Evolutionary conservation across 495 filamentous ascomycete genomes (phyloP).

Genomic region (Rhypophila decipiens): DNA sequence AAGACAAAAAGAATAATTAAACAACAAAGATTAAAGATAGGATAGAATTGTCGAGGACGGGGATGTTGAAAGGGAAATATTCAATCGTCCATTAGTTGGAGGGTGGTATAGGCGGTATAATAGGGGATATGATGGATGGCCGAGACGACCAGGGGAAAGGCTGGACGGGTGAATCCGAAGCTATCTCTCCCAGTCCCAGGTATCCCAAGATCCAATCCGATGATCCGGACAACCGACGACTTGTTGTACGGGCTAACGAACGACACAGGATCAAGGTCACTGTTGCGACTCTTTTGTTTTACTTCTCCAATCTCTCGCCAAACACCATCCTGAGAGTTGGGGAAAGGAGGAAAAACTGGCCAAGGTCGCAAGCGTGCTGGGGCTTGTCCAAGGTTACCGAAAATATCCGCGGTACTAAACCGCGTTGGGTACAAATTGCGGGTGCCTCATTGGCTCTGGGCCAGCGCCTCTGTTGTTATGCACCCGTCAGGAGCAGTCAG

Average conservation of each 20-base stretch:
- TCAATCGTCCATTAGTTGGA: slow-evolving; percentile 10
- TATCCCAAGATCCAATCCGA: neutral
- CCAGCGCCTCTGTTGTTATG: slow-evolving; percentile 21
- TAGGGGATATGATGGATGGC: neutral
- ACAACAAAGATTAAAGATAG: slow-evolving; percentile 13
- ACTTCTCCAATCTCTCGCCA: neutral
- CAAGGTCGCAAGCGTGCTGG: neutral
- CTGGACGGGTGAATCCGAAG: too few relatives aligned
- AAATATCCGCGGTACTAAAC: neutral
- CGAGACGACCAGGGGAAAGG: too few relatives aligned
- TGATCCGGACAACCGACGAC: neutral
- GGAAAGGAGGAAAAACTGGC: neutral
- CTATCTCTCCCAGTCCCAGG: too few relatives aligned
- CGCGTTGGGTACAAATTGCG: neutral
- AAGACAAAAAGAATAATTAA: slow-evolving; percentile 16
- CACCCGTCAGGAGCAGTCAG: slow-evolving; percentile 18
- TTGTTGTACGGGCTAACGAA: too few relatives aligned
- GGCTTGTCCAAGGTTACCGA: neutral
- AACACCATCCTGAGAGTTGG: neutral
- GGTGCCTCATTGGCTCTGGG: slow-evolving; percentile 15
- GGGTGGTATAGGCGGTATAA: neutral
- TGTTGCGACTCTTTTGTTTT: neutral
- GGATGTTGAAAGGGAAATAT: slow-evolving; percentile 8
- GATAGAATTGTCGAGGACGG: slow-evolving; percentile 8
- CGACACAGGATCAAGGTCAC: neutral